Base-by-base conservation (phyloP, 108 stramenopile species). In the Skeletonema marinoi region DNA sequence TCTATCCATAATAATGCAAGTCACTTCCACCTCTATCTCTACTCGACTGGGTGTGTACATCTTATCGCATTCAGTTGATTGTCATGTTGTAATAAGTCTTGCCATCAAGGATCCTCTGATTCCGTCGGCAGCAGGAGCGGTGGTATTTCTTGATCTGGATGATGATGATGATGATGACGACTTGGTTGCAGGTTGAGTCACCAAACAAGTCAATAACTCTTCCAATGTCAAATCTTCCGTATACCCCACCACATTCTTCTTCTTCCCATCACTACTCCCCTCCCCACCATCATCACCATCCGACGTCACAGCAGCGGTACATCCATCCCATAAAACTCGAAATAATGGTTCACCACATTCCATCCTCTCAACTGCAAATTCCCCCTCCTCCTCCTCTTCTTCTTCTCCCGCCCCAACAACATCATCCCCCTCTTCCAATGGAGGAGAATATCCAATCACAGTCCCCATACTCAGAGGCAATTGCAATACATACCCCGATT, bases 241-340 rank as follows among this genome's bases (percentile, higher is more conserved):
- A 46, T 81, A 81, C 30, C 69, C 70, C 44, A 36, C 19, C 7
- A 46, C 50, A 30, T 50, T n/a, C 5, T 42, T 41, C 38, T 42
- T n/a, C 19, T n/a, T 39, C 10, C 4, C 21, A 56, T 8, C 19
- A 54, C 36, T 48, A 48, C 17, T 58, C 25, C 36, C 19, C 19
- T 8, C n/a, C 2, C 29, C 60, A 61, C 6, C 61, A 51, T 32
- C 50, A 50, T 6, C 50, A 50, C 17, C 17, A 50, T n/a, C 17
- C 5, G 17, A 4, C 6, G 54, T 5, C n/a, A 13, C 13, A 19
- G n/a, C 21, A 56, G 32, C 14, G 0, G 61, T 14, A 36, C 71
- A 63, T 31, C 72, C 72, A 21, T 80, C 72, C 80, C 80, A 81
- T 11, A 81, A 51, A 6, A 77, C 60, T 6, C 75, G 80, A 54